Conservation (phyloP, 768 basidiomycete species). For the Leccinellum luteum region DNA sequence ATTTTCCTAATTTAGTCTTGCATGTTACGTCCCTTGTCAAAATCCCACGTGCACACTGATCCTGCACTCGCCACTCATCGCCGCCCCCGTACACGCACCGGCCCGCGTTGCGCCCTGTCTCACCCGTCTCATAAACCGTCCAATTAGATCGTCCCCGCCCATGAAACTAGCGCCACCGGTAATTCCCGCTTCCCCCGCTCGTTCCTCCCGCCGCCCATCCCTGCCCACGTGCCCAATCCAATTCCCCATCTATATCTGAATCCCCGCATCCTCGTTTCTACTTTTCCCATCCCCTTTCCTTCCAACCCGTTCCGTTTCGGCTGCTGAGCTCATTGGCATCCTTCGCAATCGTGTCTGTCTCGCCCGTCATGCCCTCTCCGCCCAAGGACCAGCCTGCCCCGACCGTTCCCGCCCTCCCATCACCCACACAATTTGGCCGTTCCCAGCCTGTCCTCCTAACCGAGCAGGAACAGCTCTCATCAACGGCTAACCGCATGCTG, state of each 20-base stretch:
- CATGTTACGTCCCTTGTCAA: slow-evolving; percentile 22
- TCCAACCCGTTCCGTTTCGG: neutral
- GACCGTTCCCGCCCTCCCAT: neutral
- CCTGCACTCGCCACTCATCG: slow-evolving; percentile 24
- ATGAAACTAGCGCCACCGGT: slow-evolving; percentile 29
- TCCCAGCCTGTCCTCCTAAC: neutral
- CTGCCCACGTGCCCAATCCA: slow-evolving; percentile 9
- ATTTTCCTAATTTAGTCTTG: slow-evolving; percentile 18
- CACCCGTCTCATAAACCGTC: slow-evolving; percentile 5
- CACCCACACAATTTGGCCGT: neutral
- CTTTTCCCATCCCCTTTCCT: neutral
- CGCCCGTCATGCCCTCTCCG: neutral
- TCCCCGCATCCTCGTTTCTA: slow-evolving; percentile 7
- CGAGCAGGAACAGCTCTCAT: slow-evolving; percentile 3
- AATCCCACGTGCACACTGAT: slow-evolving; percentile 23
- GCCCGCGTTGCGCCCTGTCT: slow-evolving; percentile 14
- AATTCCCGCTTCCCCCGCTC: slow-evolving; percentile 17
- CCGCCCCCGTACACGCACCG: slow-evolving; percentile 12
- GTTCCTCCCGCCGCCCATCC: slow-evolving; percentile 11
- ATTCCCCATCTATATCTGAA: neutral
- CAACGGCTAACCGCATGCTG: neutral
- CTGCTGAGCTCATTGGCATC: slow-evolving; percentile 3
- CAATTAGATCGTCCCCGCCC: neutral
- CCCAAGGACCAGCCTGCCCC: no score
- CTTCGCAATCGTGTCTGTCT: neutral